These are phyloP conservation scores for Phtheirospermum japonicum DNA, from an alignment of 257 asterid genomes.

Conservation along the genomic window DNA sequence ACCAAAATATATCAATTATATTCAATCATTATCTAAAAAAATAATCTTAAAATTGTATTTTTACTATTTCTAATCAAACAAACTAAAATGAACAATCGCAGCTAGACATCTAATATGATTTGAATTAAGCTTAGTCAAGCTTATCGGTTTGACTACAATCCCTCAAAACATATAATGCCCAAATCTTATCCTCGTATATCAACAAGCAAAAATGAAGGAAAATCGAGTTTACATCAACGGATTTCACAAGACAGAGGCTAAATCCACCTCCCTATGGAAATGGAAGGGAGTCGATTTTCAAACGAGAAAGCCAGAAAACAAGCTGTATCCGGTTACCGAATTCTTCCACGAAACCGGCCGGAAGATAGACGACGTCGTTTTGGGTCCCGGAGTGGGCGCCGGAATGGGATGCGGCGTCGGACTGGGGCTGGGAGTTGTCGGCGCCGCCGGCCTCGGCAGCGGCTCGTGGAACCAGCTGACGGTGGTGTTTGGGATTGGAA, in stretches of 20 bases:
- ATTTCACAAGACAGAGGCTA: conserved; percentile 32
- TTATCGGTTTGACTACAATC: too few species aligned
- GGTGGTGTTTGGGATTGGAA: conserved; percentile 62
- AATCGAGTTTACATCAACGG: conserved; percentile 29
- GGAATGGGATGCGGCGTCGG: conserved; percentile 87
- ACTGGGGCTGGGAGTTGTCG: conserved; percentile 63
- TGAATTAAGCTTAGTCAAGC: too few species aligned
- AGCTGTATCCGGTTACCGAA: conserved; percentile 41
- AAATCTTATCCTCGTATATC: not conserved
- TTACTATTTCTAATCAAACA: too few species aligned
- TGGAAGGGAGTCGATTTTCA: conserved; percentile 47
- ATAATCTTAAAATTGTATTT: too few species aligned
- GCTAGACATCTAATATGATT: too few species aligned
- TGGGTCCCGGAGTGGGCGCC: conserved; percentile 79
- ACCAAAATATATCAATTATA: too few species aligned
- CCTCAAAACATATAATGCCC: not conserved
- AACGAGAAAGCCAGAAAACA: conserved; percentile 33
- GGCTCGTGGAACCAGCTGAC: conserved; percentile 55
- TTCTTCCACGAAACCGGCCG: conserved; percentile 45
- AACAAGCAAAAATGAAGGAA: conserved; percentile 34
- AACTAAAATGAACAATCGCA: too few species aligned
- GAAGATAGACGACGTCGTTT: conserved; percentile 39
- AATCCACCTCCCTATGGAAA: conserved; percentile 46
- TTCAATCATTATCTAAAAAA: too few species aligned
- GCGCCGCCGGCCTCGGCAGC: conserved; percentile 61